Evolutionary conservation across 139 green algal species (phyloP).

Genomic region (Coccomyxa sp.): DNA sequence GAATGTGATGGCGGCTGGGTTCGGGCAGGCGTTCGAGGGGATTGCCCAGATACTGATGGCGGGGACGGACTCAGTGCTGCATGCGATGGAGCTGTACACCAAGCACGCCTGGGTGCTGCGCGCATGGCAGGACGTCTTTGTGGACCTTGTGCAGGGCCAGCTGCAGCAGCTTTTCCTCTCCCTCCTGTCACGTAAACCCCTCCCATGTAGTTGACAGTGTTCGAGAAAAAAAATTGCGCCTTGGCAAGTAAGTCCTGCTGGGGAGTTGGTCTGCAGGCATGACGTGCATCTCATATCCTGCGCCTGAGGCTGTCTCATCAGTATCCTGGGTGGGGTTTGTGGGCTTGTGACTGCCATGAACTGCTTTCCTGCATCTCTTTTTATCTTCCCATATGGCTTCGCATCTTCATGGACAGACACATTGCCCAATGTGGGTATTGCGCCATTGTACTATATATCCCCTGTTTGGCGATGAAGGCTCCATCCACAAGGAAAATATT

Average conservation of each 20-base stretch:
- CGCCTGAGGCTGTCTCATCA: not conserved
- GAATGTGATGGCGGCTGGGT: not conserved
- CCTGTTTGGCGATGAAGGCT: too few relatives aligned
- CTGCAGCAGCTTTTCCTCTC: slow-evolving; percentile 59
- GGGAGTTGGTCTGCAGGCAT: too few relatives aligned
- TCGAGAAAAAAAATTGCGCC: not conserved
- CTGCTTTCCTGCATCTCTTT: too few relatives aligned
- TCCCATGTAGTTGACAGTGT: not conserved
- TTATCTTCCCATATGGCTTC: too few relatives aligned
- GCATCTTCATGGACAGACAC: too few relatives aligned
- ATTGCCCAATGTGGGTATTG: too few relatives aligned
- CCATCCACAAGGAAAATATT: too few relatives aligned
- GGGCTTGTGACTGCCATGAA: too few relatives aligned
- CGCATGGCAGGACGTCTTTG: slow-evolving; percentile 52
- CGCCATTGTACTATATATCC: too few relatives aligned
- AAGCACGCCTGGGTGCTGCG: slow-evolving; percentile 43
- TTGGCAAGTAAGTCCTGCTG: too few relatives aligned
- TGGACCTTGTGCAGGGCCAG: slow-evolving; percentile 59
- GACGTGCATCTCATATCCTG: not conserved
- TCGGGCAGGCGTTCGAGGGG: not conserved
- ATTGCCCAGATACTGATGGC: slow-evolving; percentile 24
- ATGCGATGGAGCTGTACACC: slow-evolving; percentile 44
- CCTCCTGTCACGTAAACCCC: slow-evolving; percentile 18
- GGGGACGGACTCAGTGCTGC: slow-evolving; percentile 32
- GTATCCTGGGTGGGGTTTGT: too few relatives aligned